Percentiles rank a stretch among this genome's conserved stretches.
phyloP scores from a whole-genome alignment of 2,329 filamentous ascomycete genomes.

The Fusarium lyarnte region DNA sequence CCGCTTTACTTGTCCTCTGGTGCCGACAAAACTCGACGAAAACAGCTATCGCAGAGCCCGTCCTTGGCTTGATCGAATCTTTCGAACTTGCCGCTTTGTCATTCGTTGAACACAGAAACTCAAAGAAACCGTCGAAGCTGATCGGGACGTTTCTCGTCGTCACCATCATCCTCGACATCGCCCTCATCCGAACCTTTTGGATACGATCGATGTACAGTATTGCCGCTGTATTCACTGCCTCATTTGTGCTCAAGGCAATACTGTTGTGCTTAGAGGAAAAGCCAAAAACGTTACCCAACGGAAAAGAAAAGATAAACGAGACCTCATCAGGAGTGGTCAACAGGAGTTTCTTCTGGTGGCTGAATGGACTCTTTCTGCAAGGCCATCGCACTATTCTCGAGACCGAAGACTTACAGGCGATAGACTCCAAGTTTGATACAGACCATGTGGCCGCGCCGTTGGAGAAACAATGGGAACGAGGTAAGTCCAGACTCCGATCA shows the following conservation, averaged over 20 bases:
- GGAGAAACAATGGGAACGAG: slow-evolving; percentile 36
- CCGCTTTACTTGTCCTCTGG: slow-evolving; percentile 44
- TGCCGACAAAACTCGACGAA: slow-evolving; percentile 34
- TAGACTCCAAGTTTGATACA: slow-evolving; percentile 45
- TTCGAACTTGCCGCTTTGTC: slow-evolving; percentile 43
- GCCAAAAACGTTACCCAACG: slow-evolving; percentile 39
- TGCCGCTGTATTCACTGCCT: slow-evolving; percentile 41
- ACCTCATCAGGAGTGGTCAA: slow-evolving; percentile 47
- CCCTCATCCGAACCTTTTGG: slow-evolving; percentile 48
- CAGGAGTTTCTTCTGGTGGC: slow-evolving; percentile 51
- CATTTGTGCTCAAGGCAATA: slow-evolving; percentile 41
- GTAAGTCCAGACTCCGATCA: not conserved
- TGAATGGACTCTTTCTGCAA: slow-evolving; percentile 45
- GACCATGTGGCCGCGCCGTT: slow-evolving; percentile 27
- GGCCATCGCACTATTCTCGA: slow-evolving; percentile 40
- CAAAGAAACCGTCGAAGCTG: slow-evolving; percentile 47
- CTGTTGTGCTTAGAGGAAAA: slow-evolving; percentile 47
- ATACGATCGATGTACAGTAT: slow-evolving; percentile 43
- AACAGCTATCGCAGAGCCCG: slow-evolving; percentile 44
- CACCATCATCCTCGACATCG: slow-evolving; percentile 48
- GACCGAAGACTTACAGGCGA: slow-evolving; percentile 38
- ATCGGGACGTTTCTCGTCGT: slow-evolving; percentile 47
- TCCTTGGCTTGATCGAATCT: slow-evolving; percentile 42
- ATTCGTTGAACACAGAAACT: slow-evolving; percentile 48
- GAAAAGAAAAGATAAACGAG: slow-evolving; percentile 44